Conservation (phyloP, 768 basidiomycete species). For the Agrocybe pediades region DNA sequence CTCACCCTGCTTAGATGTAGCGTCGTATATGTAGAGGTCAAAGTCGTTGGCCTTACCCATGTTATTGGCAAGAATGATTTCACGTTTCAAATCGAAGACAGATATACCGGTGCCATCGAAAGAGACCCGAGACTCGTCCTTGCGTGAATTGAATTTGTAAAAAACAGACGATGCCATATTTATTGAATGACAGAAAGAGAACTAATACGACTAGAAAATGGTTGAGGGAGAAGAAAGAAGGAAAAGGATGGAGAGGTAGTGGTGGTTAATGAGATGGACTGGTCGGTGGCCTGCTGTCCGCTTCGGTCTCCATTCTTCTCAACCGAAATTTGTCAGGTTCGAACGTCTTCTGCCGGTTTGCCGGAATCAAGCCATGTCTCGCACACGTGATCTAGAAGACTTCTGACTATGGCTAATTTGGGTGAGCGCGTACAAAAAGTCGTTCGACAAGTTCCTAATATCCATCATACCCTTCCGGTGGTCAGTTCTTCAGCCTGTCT, state of each 20-base stretch:
- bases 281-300: not conserved
- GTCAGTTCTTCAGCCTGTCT: not conserved
- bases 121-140: slow-evolving; percentile 91
- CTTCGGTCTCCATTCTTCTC: not conserved
- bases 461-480: not conserved
- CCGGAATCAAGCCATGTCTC: not conserved
- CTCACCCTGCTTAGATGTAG: slow-evolving; percentile 87
- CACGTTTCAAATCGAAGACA: slow-evolving; percentile 98
- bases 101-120: slow-evolving; percentile 99
- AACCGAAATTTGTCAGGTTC: slow-evolving; percentile 18
- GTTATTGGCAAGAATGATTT: slow-evolving; percentile 95
- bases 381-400: not conserved
- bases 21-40: slow-evolving; percentile 87
- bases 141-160: slow-evolving; percentile 96
- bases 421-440: slow-evolving; percentile 8
- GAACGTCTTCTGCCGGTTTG: not conserved
- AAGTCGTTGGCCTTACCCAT: slow-evolving; percentile 97
- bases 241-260: slow-evolving; percentile 3
- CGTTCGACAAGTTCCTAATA: slow-evolving; percentile 17
- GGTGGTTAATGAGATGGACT: slow-evolving; percentile 10
- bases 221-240: slow-evolving; percentile 7
- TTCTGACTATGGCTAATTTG: not conserved
- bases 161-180: slow-evolving; percentile 89
- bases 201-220: slow-evolving; percentile 27
- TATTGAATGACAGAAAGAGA: slow-evolving; percentile 38